Percentiles rank a stretch among this genome's conserved stretches.
Evolutionary conservation across 768 basidiomycete species (phyloP).

Genomic region (Leccinum boreale): DNA sequence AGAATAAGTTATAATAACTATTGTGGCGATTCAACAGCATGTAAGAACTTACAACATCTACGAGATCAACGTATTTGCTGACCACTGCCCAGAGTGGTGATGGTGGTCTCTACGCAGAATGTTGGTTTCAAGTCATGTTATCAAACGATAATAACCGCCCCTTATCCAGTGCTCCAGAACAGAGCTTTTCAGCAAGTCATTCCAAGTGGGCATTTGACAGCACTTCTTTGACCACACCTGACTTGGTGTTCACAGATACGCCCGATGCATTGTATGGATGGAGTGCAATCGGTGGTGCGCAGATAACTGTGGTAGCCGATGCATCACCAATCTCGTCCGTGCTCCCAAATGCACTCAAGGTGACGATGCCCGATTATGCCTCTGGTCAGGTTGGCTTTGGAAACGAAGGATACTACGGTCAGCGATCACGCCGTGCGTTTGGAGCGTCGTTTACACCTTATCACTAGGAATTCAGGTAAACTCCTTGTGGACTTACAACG

Average conservation of each 20-base stretch:
- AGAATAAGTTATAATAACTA: not conserved
- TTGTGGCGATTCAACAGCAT: slow-evolving; percentile 23
- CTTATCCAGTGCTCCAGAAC: slow-evolving; percentile 53
- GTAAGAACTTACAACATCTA: slow-evolving; percentile 18
- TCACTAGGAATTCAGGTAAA: slow-evolving; percentile 52
- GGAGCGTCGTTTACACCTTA: too few relatives aligned
- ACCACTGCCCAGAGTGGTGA: slow-evolving; percentile 50
- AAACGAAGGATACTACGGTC: slow-evolving; percentile 57
- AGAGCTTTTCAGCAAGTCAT: slow-evolving; percentile 63
- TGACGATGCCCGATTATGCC: slow-evolving; percentile 40
- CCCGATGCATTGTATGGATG: slow-evolving; percentile 48
- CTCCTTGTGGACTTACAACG: slow-evolving; percentile 49
- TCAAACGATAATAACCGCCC: not conserved
- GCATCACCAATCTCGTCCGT: slow-evolving; percentile 49
- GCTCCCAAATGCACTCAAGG: slow-evolving; percentile 56
- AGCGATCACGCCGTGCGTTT: not conserved
- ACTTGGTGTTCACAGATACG: slow-evolving; percentile 34
- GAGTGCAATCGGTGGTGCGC: slow-evolving; percentile 42
- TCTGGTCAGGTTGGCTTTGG: slow-evolving; percentile 47
- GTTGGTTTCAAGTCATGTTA: slow-evolving; percentile 29
- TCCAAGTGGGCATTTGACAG: slow-evolving; percentile 35
- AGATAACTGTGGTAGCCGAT: slow-evolving; percentile 48
- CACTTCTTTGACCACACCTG: not conserved
- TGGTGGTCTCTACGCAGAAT: slow-evolving; percentile 60
- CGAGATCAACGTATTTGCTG: slow-evolving; percentile 4